Evolutionary conservation across 345 rosid species (phyloP), one percentile per base, ranked within the genome.

Genomic region (Lumnitzera littorea): DNA sequence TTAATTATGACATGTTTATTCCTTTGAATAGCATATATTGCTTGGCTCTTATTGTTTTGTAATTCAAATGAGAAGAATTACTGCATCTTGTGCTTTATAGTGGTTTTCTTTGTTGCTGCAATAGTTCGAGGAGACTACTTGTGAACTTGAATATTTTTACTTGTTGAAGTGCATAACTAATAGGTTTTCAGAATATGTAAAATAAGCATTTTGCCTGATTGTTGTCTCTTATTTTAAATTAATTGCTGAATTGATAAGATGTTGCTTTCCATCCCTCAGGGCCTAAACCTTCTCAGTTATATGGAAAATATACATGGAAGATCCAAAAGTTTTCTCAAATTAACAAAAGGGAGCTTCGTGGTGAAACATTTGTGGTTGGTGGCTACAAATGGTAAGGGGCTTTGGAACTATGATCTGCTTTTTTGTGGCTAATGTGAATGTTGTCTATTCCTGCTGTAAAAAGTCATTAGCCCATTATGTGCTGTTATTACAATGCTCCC

Each of bases 251-350:
- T 57, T 57, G 60, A 57, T 36, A n/a, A 41, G 24, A 24, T 17
- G 36, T 41, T 48, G 41, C 50, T 43, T 24, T 27, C 56, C 68
- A 49, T 17, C 53, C 53, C 51, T 11, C 75, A 92, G 98, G 96
- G 68, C 79, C 69, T 24, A 92, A 81, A 63, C 91, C 97, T 59
- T 78, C 88, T 55, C 82, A 89, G 49, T 67, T 92, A 62, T 87
- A 60, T 80, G 91, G 96, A 73, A 87, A 60, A 64, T 27, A 76
- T 71, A 87, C 94, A n/a, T 92, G 97, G 98, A 85, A 77, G 84
- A 92, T 92, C 67, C 88, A 82, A 51, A 86, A 87, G 15, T 92
- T 85, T 74, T 92, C 97, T 16, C 84, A 89, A 80, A 82, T 79
- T 65, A 86, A 75, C 72, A 84, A 89, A 78, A 74, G 88, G 50